Evolutionary conservation across 345 rosid genomes (phyloP).

Genomic region (Brassica carinata): DNA sequence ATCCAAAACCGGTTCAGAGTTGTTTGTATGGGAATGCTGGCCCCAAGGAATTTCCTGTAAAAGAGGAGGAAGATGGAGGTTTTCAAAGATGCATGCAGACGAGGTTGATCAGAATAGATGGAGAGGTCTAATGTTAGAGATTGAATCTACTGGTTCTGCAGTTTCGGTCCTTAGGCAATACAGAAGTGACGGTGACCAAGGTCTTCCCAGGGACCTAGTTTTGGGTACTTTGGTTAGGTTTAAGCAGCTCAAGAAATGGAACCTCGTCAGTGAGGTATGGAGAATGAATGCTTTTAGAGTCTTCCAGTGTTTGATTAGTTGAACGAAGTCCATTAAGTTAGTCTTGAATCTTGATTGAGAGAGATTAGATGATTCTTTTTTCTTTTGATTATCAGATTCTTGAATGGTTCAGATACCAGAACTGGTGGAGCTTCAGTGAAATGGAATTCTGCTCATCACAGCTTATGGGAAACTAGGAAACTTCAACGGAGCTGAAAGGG

Average conservation of each 20-base stretch:
- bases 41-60: constrained; percentile 75
- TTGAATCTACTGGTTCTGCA: constrained; percentile 69
- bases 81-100: constrained; percentile 70
- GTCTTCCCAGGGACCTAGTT: constrained; percentile 69
- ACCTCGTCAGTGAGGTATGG: constrained; percentile 81
- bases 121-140: constrained; percentile 78
- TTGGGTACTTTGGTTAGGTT: constrained; percentile 88
- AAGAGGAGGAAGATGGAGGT: constrained; percentile 72
- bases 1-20: constrained; percentile 50
- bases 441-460: constrained; percentile 88
- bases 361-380: neutral
- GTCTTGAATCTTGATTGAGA: constrained; percentile 9
- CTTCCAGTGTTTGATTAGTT: neutral
- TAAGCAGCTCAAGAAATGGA: constrained; percentile 92
- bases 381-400: constrained; percentile 57
- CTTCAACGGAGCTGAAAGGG: constrained; percentile 81
- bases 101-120: constrained; percentile 79
- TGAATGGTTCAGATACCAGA: constrained; percentile 85
- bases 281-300: constrained; percentile 1
- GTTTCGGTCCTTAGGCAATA: constrained; percentile 62
- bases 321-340: neutral
- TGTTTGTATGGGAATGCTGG: constrained; percentile 77
- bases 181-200: constrained; percentile 44
- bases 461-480: constrained; percentile 92
- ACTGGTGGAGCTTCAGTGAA: constrained; percentile 92